Evolutionary conservation across 768 basidiomycete species (phyloP).

Genomic region (Amylocystis lapponica): DNA sequence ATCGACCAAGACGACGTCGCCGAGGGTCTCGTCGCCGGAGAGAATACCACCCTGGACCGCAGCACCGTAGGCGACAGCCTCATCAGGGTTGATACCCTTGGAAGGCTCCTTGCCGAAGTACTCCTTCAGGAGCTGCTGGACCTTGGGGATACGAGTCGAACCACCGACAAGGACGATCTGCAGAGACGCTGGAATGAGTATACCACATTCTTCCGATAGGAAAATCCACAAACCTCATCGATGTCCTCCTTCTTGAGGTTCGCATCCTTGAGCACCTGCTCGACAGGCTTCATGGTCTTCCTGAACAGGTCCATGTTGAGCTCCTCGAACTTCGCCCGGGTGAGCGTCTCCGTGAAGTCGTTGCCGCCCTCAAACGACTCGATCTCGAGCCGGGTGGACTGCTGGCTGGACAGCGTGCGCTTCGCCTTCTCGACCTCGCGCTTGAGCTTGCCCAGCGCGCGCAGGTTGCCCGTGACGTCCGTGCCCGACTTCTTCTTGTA

Average conservation of each 20-base stretch:
- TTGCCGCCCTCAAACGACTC: conserved; percentile 95
- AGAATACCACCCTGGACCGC: conserved; percentile 99
- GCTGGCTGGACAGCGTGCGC: conserved; percentile 78
- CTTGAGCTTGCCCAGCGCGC: conserved; percentile 66
- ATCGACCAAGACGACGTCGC: conserved; percentile 91
- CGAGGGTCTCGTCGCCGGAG: conserved; percentile 86
- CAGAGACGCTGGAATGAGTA: neutral
- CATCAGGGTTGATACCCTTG: conserved; percentile 98
- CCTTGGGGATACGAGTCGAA: conserved; percentile 99
- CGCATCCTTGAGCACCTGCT: conserved; percentile 97
- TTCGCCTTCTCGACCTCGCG: conserved; percentile 72
- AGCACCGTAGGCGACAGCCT: conserved; percentile 98
- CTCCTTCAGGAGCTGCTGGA: conserved; percentile 96
- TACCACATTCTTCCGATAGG: neutral
- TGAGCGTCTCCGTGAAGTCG: conserved; percentile 95
- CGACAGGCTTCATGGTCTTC: conserved; percentile 99
- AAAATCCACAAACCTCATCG: conserved; percentile 56
- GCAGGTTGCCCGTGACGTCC: conserved; percentile 53
- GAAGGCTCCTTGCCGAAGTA: conserved; percentile 98
- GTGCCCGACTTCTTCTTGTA: conserved; percentile 66
- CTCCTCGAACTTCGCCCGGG: conserved; percentile 98
- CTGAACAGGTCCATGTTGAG: conserved; percentile 98
- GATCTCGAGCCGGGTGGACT: conserved; percentile 88
- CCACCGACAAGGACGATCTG: conserved; percentile 90
- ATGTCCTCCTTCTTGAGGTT: conserved; percentile 97